Evolutionary conservation across 129 eudicot genomes (phyloP).

Genomic region (Flaveria linearis): DNA sequence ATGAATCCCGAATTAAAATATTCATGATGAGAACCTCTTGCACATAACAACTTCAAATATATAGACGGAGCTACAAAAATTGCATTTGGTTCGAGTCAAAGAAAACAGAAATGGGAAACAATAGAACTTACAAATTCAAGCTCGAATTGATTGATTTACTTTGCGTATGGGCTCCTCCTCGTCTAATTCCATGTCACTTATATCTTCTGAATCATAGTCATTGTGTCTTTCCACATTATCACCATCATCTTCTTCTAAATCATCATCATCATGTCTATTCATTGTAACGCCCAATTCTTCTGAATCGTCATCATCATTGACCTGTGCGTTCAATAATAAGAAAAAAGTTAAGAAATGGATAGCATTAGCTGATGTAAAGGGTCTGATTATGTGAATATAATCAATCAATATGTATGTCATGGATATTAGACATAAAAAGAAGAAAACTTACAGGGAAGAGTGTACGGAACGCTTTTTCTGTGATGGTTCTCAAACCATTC

Average conservation of each 20-base stretch:
- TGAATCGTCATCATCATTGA: constrained; percentile 18
- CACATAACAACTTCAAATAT: constrained; percentile 15
- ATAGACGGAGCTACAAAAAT: constrained; percentile 32
- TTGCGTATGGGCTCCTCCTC: constrained; percentile 31
- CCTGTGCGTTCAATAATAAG: constrained; percentile 14
- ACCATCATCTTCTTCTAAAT: constrained; percentile 35
- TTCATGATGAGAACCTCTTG: not conserved
- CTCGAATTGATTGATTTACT: constrained; percentile 22
- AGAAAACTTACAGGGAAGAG: constrained; percentile 38
- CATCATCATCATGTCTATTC: constrained; percentile 29
- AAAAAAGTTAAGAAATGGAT: not conserved
- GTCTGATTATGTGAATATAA: not conserved
- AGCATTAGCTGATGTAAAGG: not conserved
- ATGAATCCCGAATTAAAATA: not conserved
- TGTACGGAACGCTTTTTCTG: constrained; percentile 64
- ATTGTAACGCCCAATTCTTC: constrained; percentile 23
- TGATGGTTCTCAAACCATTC: constrained; percentile 57
- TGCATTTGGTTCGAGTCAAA: constrained; percentile 10
- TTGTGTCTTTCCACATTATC: constrained; percentile 15
- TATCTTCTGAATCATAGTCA: constrained; percentile 41
- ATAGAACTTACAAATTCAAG: not conserved
- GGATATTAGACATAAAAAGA: not conserved
- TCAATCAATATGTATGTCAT: not conserved
- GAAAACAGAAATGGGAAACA: constrained; percentile 14
- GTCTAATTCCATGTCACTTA: constrained; percentile 24